Evolutionary conservation across 1,139 yeast genomes (phyloP), one percentile per base, ranked within the genome.

Genomic region (Dujonia santamariae): DNA sequence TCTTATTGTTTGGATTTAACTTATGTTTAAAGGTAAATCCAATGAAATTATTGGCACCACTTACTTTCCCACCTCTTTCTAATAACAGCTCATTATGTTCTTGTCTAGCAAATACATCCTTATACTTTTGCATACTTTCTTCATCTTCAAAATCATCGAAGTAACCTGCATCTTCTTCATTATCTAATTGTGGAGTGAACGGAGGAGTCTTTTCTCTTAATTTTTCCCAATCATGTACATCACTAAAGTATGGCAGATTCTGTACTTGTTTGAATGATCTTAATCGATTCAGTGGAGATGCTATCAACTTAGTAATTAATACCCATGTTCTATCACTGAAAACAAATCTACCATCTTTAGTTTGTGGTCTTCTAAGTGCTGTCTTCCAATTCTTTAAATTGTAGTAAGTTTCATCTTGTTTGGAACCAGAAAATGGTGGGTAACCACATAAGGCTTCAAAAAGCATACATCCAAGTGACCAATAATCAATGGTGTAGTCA

Each of bases 311-410:
- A 26, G 81, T 78, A 41, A 94, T 83, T 35, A 94, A 67, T 40
- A 80, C 83, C 99, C 99, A 94, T 1, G 99, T 92, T 54, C 98
- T 79, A 59, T 94, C 98, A 51, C 96, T 85, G 59, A 92, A 87
- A 5, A 92, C 96, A 48, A 73, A 85, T 46, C 94, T 75, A 3
- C 97, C 97, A 54, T 87, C 95, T 38, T 85, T 90, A 41, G 92
- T 85, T 51, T 83, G 86, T 9, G 99, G 99, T 52, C 98, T 76
- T 48, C 86, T 75, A 48, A 94, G 72, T 11, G 92, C 81, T 25
- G 85, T 82, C 54, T 78, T 85, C 97, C 97, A 94, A 54, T 88
- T 83, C 59, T 92, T 87, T 59, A 94, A 71, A 54, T 94, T 94
- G 47, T 90, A 78, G 60, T 94, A 94, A 0, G 98, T 92, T 58